Base-by-base conservation (phyloP, 331 rosid species). In the Quercus lobata region DNA sequence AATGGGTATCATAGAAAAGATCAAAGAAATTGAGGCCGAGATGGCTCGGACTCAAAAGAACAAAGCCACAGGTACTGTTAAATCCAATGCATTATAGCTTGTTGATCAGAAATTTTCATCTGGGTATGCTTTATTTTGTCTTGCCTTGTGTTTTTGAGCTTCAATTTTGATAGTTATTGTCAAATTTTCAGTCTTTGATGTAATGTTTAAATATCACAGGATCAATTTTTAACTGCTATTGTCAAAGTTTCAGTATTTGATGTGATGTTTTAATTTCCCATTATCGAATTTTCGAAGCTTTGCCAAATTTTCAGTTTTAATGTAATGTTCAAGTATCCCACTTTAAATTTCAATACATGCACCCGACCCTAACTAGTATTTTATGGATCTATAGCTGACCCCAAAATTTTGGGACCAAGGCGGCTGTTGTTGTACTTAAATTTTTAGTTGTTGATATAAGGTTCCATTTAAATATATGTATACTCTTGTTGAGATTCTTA, bases 31-130 rank as follows among this genome's bases (percentile, higher is more conserved):
- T 65, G 99, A 96, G 84, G 93, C 93, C 94, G 99, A 96, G 90
- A 96, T 96, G 99, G 97, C 98, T 84, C 97, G 99, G 79, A 96
- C 99, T 66, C 99, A 96, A 88, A 96, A 96, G 76, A 96, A 96
- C 78, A 96, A 96, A 88, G 99, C 99, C 71, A 96, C 99, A 27
- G 99, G 99, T 87, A 58, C 29, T 32, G 18, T 19, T 68, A 18
- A 18, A 34, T 68, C 19, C 24, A 34, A 35, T 35, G 25, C 53
- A 32, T 4, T 32, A 35, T 19, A n/a, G 11, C 72, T 68, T 32
- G 10, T 68, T 35, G 21, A 35, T 19, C 14, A 7, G 27, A 68
- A n/a, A 5, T 34, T 30, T 7, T 34, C 9, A 32, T 68, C 35
- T 14, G 53, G 53, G 53, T 12, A n/a, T 68, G 16, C 53, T 68